Evolutionary conservation across 805 yeast species (phyloP).

Genomic region (Dipodascus albidus): DNA sequence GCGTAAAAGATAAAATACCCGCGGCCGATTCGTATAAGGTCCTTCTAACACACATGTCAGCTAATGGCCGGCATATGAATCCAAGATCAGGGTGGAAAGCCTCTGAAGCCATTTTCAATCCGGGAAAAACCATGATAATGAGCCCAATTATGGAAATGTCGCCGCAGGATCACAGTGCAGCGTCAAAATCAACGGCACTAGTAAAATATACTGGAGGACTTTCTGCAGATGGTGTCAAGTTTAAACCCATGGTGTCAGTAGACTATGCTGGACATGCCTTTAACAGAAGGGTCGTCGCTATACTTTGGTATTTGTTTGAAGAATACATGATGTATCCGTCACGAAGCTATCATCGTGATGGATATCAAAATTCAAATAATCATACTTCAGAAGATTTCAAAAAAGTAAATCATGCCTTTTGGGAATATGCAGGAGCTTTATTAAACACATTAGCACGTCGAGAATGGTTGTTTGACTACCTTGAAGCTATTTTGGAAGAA

Average conservation of each 20-base stretch:
- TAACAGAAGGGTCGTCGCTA: background rate
- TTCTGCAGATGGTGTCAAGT: background rate
- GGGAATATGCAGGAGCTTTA: background rate
- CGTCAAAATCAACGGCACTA: background rate
- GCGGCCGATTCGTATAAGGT: background rate
- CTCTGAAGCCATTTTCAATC: background rate
- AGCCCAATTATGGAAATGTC: background rate
- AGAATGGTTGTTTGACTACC: background rate
- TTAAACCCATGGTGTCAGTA: background rate
- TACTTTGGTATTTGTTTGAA: background rate
- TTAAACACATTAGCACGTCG: background rate
- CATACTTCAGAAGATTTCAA: background rate
- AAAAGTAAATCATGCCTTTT: background rate
- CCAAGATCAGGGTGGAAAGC: background rate
- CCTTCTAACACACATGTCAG: background rate
- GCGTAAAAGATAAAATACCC: background rate
- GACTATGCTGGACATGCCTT: background rate
- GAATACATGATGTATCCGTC: constrained; percentile 1
- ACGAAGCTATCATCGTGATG: background rate
- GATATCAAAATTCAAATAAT: background rate
- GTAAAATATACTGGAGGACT: background rate
- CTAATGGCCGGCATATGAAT: background rate
- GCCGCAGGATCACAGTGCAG: background rate
- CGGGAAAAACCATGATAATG: background rate
- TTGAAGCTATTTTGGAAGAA: background rate